Conservation (phyloP, 164 flowering plant species). For the Chimonanthus salicifolius region DNA sequence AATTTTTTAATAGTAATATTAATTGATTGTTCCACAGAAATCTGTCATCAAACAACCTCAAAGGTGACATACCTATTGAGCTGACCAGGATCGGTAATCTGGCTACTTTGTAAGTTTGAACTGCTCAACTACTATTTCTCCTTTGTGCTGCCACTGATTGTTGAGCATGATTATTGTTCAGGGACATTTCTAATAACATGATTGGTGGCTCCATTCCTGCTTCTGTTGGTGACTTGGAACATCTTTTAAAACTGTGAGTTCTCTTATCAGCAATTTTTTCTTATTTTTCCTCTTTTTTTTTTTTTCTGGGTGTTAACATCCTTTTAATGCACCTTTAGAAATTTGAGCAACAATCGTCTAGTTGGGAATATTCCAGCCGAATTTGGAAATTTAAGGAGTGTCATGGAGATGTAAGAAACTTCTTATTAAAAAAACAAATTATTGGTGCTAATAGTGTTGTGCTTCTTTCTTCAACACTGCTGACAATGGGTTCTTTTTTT, state of each 20-base stretch:
- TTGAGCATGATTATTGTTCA: slow-evolving; percentile 17
- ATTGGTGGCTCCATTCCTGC: slow-evolving; percentile 74
- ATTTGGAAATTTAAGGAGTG: slow-evolving; percentile 86
- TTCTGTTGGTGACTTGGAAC: slow-evolving; percentile 90
- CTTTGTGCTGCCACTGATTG: neutral
- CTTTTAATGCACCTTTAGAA: slow-evolving; percentile 32
- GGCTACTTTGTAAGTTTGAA: slow-evolving; percentile 72
- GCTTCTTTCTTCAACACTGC: neutral
- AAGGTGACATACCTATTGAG: slow-evolving; percentile 80
- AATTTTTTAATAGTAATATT: no score
- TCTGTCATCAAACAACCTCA: slow-evolving; percentile 60
- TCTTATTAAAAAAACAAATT: no score
- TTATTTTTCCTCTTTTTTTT: neutral
- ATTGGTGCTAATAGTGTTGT: neutral
- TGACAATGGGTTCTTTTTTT: neutral
- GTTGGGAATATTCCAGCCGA: slow-evolving; percentile 72
- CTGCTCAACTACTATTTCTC: neutral
- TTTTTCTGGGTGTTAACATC: slow-evolving; percentile 6
- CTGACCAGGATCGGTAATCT: slow-evolving; percentile 84
- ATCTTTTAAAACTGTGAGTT: slow-evolving; percentile 86
- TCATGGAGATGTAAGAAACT: slow-evolving; percentile 72
- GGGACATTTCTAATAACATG: slow-evolving; percentile 78
- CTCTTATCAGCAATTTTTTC: neutral
- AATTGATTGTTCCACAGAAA: slow-evolving; percentile 39
- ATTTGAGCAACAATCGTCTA: slow-evolving; percentile 65